Evolutionary conservation across 768 basidiomycete species (phyloP), one percentile per base, ranked within the genome.

Genomic region (Albatrellus ellisii): DNA sequence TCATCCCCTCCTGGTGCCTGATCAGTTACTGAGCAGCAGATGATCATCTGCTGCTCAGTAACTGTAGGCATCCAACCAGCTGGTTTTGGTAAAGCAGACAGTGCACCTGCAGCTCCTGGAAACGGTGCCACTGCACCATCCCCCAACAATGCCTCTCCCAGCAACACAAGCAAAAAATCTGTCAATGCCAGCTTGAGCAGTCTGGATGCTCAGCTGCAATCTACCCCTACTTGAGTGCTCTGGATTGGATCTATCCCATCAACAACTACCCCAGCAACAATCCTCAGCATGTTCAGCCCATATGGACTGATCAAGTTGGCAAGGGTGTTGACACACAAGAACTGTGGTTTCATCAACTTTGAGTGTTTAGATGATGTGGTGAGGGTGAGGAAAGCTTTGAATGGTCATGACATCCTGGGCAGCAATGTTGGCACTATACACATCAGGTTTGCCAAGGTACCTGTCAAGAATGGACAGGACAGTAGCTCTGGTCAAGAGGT

Each of bases 221-320:
- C 84, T 7, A 79, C 85, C 29, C 95, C 95, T 3, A 97, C 95
- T 1, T 69, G 95, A 44, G 94, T 94, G 1, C 70, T 98, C 17
- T 99, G 95, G 94, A 87, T 99, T 54, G 95, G 95, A 4, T 90
- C 87, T 32, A 95, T 99, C 53, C 95, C 95, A 8, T 84, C 84
- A 2, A 86, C 85, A 3, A 97, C 94, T 9, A 95, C 90, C 4
- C 89, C 95, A 6, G 86, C 87, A 2, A 92, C 89, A 2, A 85
- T 99, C 49, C 62, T 97, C 39, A 91, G 89, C 52, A 87, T 99
- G 31, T 99, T 99, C 58, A 90, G 90, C 53, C 90, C 92, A 15
- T 99, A 89, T 54, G 95, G 95, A 0, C 88, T 91, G 3, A 97
- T 99, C 49, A 95, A 99, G 63, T 92, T 87, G 38, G 95, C 94